Percentiles rank a stretch among this genome's conserved stretches.
Evolutionary conservation across 768 basidiomycete genomes (phyloP).

Genomic region (Collybia mongolica): DNA sequence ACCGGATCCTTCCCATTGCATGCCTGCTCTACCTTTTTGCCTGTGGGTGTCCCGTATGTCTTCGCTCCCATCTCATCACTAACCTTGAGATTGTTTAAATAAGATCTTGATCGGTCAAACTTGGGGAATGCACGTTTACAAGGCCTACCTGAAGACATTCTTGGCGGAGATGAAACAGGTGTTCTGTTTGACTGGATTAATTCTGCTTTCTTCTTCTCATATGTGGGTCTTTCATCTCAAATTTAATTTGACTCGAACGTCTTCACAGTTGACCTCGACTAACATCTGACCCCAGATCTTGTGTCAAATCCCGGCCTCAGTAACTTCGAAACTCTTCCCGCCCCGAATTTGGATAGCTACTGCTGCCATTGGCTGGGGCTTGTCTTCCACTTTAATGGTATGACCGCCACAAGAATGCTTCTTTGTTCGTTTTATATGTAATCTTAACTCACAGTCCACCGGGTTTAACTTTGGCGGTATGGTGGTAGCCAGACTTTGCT

Average conservation of each 20-base stretch:
- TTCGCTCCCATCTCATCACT: background rate
- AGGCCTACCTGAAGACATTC: conserved; percentile 61
- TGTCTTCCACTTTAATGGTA: conserved; percentile 74
- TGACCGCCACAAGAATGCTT: conserved; percentile 8
- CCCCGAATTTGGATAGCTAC: conserved; percentile 68
- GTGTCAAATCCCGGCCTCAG: conserved; percentile 64
- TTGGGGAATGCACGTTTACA: conserved; percentile 79
- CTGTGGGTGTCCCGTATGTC: conserved; percentile 42
- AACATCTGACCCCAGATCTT: conserved; percentile 48
- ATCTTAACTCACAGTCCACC: conserved; percentile 44
- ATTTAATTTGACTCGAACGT: background rate
- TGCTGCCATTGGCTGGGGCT: conserved; percentile 71
- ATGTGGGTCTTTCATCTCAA: conserved; percentile 39
- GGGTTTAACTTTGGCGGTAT: conserved; percentile 61
- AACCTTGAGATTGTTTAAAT: conserved; percentile 2
- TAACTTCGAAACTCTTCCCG: conserved; percentile 65
- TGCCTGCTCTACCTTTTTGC: conserved; percentile 78
- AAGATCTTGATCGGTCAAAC: conserved; percentile 77
- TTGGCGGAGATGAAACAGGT: conserved; percentile 69
- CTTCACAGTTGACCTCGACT: background rate
- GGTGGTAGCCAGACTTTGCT: conserved; percentile 53
- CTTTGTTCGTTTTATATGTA: background rate
- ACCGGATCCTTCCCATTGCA: conserved; percentile 65
- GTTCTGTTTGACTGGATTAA: conserved; percentile 76
- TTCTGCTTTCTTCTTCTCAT: conserved; percentile 77